phyloP scores from a whole-genome alignment of 305 asterid species.

The Solanum chacoense region DNA sequence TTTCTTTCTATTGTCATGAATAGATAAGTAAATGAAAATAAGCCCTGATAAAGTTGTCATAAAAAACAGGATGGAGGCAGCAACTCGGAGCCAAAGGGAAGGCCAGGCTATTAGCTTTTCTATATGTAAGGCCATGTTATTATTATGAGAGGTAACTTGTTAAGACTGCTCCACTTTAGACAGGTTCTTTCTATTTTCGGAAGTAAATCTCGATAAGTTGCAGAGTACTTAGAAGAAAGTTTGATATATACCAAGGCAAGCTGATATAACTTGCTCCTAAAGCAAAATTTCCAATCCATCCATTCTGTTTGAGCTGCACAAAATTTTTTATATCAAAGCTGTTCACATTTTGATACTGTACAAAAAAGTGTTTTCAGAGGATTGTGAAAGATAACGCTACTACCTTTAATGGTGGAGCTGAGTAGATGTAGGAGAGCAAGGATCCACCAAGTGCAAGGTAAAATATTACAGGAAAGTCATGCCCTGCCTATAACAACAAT shows the following conservation, averaged over 20 bases:
- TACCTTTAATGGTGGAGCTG: constrained; percentile 98
- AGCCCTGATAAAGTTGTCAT: not conserved
- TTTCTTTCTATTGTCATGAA: not conserved
- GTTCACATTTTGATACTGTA: not conserved
- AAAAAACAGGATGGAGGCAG: not conserved
- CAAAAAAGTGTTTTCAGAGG: not conserved
- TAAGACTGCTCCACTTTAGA: not conserved
- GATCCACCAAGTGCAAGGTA: constrained; percentile 94
- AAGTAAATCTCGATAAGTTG: not conserved
- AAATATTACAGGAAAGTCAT: constrained; percentile 62
- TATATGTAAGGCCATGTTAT: not conserved
- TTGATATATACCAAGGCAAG: constrained; percentile 63
- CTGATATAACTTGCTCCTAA: constrained; percentile 94
- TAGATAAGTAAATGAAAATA: not conserved
- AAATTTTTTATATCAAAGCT: not conserved
- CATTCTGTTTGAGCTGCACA: constrained; percentile 91
- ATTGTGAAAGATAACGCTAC: constrained; percentile 1
- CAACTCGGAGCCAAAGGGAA: not conserved
- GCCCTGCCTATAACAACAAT: constrained; percentile 62
- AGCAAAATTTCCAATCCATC: constrained; percentile 97
- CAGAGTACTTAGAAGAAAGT: constrained; percentile 1
- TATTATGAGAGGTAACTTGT: not conserved
- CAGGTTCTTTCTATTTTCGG: constrained; percentile 1
- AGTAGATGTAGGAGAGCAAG: constrained; percentile 84
- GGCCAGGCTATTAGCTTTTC: not conserved